phyloP scores from a whole-genome alignment of 805 yeast genomes.

The Torulaspora franciscae region DNA sequence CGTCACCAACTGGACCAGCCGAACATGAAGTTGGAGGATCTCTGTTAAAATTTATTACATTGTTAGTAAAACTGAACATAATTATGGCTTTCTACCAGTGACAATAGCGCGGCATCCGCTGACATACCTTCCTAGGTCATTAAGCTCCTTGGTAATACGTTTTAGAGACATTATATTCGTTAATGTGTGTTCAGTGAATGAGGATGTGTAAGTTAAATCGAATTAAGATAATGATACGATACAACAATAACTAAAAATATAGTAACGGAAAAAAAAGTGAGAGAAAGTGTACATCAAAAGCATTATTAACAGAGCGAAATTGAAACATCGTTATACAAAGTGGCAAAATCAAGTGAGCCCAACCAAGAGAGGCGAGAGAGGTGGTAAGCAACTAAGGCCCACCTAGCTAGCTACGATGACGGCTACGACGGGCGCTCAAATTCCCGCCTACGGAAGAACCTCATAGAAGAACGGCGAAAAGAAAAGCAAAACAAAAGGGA shows the following conservation, averaged over 20 bases:
- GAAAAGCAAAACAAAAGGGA: background rate
- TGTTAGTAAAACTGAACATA: constrained; percentile 15
- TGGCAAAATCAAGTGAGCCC: constrained; percentile 2
- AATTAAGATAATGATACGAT: background rate
- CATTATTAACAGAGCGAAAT: background rate
- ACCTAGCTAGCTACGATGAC: too few relatives aligned
- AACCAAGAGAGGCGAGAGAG: background rate
- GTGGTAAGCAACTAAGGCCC: background rate
- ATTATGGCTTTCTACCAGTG: background rate
- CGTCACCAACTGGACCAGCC: constrained; percentile 98
- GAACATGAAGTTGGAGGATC: constrained; percentile 99
- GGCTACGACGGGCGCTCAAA: background rate
- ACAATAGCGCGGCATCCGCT: background rate
- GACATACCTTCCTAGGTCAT: constrained; percentile 89
- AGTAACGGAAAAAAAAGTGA: background rate
- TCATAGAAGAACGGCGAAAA: background rate
- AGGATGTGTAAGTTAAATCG: background rate
- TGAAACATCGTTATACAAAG: background rate
- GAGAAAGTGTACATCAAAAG: background rate
- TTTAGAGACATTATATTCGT: constrained; percentile 67
- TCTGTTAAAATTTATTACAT: constrained; percentile 39
- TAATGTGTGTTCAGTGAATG: background rate
- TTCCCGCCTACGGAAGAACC: background rate
- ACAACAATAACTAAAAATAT: background rate
- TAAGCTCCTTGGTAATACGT: constrained; percentile 93